Evolutionary conservation across 2,329 filamentous ascomycete species (phyloP).

Genomic region (Nannizzia gypsea): DNA sequence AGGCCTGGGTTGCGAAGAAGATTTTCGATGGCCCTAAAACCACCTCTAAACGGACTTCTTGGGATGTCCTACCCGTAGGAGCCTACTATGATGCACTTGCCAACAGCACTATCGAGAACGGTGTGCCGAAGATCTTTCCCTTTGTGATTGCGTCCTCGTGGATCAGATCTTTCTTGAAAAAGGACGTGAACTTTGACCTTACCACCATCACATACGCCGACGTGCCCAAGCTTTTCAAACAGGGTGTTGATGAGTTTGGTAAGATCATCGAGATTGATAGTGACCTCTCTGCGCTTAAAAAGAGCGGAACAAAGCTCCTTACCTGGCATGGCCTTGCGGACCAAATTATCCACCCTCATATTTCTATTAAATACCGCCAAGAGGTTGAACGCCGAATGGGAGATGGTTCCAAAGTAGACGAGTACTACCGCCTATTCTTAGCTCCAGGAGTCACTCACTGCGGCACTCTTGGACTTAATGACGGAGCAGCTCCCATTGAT

Average conservation of each 20-base stretch:
- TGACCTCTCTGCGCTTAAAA: constrained; percentile 2
- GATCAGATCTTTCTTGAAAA: constrained; percentile 2
- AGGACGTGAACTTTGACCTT: background rate
- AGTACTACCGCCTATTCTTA: background rate
- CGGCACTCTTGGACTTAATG: background rate
- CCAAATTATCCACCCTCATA: background rate
- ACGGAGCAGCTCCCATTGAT: background rate
- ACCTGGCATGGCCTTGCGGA: background rate
- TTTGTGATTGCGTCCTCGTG: background rate
- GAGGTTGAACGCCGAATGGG: background rate
- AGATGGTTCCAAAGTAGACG: background rate
- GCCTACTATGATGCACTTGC: background rate
- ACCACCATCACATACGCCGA: constrained; percentile 1
- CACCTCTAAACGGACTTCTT: background rate
- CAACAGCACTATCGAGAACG: background rate
- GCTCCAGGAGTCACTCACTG: constrained; percentile 3
- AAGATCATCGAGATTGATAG: background rate
- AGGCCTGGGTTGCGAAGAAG: background rate
- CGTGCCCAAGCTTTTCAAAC: background rate
- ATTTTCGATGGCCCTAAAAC: background rate
- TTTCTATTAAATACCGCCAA: background rate
- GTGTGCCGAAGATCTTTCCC: background rate
- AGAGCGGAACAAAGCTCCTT: background rate
- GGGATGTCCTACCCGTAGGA: constrained; percentile 1
- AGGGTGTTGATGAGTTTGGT: background rate